Percentiles rank a stretch among this genome's conserved stretches.
phyloP scores from a whole-genome alignment of 371 early-diverging fungal species.

The Cokeromyces recurvatus region DNA sequence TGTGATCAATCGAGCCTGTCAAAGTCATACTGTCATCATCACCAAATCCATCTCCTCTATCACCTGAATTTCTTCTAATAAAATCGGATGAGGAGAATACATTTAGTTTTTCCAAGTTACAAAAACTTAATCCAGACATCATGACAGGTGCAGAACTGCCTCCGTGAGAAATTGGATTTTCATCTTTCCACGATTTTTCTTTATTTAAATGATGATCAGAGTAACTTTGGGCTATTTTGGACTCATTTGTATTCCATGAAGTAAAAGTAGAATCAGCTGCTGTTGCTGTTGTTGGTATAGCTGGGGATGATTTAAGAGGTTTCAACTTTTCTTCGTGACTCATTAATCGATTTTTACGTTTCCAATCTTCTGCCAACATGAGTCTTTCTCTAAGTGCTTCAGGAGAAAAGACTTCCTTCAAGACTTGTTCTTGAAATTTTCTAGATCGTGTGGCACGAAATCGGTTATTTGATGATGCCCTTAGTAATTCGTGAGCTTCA shows the following conservation, averaged over 20 bases:
- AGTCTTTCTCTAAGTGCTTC: conserved; percentile 58
- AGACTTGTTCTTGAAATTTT: conserved; percentile 60
- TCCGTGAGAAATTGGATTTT: conserved; percentile 12
- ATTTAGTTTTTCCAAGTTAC: too few species aligned
- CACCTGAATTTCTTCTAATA: too few species aligned
- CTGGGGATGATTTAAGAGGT: neutral
- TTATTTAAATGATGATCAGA: neutral
- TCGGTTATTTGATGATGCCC: conserved; percentile 8
- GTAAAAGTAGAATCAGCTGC: too few species aligned
- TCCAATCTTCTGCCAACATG: conserved; percentile 38
- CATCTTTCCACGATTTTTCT: neutral
- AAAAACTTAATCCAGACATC: neutral
- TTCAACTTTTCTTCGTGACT: neutral
- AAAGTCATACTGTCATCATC: conserved; percentile 1
- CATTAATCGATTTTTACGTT: neutral
- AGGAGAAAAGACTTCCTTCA: conserved; percentile 75
- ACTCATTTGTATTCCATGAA: neutral
- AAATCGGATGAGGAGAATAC: too few species aligned
- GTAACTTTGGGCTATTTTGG: too few species aligned
- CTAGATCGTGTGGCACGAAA: neutral
- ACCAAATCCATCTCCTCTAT: neutral
- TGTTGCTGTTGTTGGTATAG: neutral
- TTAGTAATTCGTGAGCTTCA: too few species aligned
- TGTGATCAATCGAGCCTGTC: neutral
- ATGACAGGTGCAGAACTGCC: conserved; percentile 23